Evolutionary conservation across 495 filamentous ascomycete genomes (phyloP).

Genomic region (Cladorrhinum samala): DNA sequence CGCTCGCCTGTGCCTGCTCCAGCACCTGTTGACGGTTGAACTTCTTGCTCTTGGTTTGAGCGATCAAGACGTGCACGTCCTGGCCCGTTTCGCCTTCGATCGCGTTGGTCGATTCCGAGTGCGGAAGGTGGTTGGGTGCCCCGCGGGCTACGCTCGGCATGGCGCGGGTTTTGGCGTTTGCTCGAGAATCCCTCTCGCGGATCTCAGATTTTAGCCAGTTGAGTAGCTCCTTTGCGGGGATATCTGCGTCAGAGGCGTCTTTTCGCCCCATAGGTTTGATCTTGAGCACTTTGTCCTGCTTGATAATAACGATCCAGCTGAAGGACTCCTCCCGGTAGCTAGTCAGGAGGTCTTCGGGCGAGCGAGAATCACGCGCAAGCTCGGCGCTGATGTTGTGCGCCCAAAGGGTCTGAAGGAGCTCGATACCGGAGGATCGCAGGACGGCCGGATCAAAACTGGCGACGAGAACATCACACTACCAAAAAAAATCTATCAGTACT

Average conservation of each 20-base stretch:
- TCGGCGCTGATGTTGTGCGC: constrained; percentile 81
- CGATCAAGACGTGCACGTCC: constrained; percentile 75
- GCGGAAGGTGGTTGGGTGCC: not conserved
- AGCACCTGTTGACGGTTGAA: constrained; percentile 79
- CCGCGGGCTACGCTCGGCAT: constrained; percentile 2
- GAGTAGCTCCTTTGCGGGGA: constrained; percentile 68
- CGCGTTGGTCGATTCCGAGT: constrained; percentile 12
- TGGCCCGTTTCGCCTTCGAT: constrained; percentile 47
- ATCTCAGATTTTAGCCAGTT: constrained; percentile 76
- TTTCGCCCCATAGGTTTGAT: constrained; percentile 67
- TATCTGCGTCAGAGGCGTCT: constrained; percentile 67
- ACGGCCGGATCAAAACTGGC: constrained; percentile 75
- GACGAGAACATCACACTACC: constrained; percentile 81
- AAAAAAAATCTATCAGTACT: constrained; percentile 11
- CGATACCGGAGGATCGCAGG: constrained; percentile 68
- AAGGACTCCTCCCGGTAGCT: constrained; percentile 66
- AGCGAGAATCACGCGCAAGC: constrained; percentile 68
- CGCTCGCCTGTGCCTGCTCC: constrained; percentile 65
- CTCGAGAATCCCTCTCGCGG: constrained; percentile 52
- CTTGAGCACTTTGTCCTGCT: constrained; percentile 72
- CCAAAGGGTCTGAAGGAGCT: constrained; percentile 76
- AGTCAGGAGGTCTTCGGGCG: constrained; percentile 69
- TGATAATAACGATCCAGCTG: constrained; percentile 80
- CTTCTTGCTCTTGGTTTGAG: constrained; percentile 82
- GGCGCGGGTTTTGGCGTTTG: constrained; percentile 24